Evolutionary conservation across 495 filamentous ascomycete species (phyloP).

Genomic region (Poronia punctata): DNA sequence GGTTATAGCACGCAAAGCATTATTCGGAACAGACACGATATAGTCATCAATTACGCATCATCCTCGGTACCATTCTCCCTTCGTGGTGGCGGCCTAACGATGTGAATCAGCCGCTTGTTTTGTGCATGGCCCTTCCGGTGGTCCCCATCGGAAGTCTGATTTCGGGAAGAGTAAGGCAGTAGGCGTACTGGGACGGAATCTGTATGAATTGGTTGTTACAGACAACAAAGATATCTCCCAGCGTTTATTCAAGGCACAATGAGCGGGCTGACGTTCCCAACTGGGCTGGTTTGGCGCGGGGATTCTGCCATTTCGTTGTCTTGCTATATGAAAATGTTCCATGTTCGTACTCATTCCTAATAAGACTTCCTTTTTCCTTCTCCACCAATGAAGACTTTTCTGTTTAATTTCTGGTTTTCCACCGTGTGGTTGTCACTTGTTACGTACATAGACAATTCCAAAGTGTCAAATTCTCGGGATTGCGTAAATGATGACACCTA

Average conservation of each 20-base stretch:
- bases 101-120: conserved; percentile 22
- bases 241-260: conserved; percentile 17
- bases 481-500: too few species aligned
- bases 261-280: conserved; percentile 11
- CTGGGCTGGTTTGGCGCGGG: conserved; percentile 12
- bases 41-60: conserved; percentile 33
- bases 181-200: conserved; percentile 40
- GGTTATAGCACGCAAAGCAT: conserved; percentile 40
- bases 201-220: conserved; percentile 43
- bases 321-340: conserved; percentile 8
- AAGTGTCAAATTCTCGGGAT: too few species aligned
- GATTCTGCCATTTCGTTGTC: background rate
- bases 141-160: conserved; percentile 24
- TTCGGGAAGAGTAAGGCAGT: conserved; percentile 37
- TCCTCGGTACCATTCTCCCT: conserved; percentile 26
- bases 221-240: conserved; percentile 25
- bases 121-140: conserved; percentile 3
- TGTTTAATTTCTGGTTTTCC: background rate
- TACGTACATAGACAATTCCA: too few species aligned
- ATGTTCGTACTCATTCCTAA: conserved; percentile 12
- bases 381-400: background rate
- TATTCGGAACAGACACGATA: conserved; percentile 38
- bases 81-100: conserved; percentile 31
- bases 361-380: conserved; percentile 11
- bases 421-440: background rate